Evolutionary conservation across 2,329 filamentous ascomycete species (phyloP).

Genomic region (Orbilia blumenaviensis): DNA sequence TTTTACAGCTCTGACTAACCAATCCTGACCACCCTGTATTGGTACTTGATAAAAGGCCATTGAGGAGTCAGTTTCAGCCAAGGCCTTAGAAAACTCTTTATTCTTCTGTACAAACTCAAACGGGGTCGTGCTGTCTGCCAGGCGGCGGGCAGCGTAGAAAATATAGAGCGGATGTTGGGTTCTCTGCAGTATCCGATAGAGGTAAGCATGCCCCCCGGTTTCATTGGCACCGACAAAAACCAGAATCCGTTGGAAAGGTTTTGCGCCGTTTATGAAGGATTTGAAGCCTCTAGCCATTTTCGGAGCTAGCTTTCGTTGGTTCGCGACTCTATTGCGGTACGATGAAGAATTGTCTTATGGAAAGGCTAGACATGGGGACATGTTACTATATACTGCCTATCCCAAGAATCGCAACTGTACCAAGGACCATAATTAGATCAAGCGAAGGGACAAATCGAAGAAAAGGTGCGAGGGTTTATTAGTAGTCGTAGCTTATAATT

Average conservation of each 20-base stretch:
- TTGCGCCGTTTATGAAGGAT: neutral
- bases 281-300: neutral
- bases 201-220: conserved; percentile 20
- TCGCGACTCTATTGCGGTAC: neutral
- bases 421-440: neutral
- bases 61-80: neutral
- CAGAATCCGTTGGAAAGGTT: conserved; percentile 19
- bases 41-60: neutral
- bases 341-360: no score
- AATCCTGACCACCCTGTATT: neutral
- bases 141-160: conserved; percentile 12
- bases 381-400: neutral
- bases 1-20: neutral
- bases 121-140: neutral
- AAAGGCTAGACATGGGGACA: neutral
- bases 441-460: no score
- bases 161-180: conserved; percentile 34
- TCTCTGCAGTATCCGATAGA: conserved; percentile 32
- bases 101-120: neutral
- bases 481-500: no score
- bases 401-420: neutral
- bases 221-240: conserved; percentile 33
- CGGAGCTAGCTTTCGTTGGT: neutral
- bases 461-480: no score
- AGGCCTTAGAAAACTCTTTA: neutral